Evolutionary conservation across 257 asterid genomes (phyloP), one percentile per base, ranked within the genome.

Genomic region (Cordia subcordata): DNA sequence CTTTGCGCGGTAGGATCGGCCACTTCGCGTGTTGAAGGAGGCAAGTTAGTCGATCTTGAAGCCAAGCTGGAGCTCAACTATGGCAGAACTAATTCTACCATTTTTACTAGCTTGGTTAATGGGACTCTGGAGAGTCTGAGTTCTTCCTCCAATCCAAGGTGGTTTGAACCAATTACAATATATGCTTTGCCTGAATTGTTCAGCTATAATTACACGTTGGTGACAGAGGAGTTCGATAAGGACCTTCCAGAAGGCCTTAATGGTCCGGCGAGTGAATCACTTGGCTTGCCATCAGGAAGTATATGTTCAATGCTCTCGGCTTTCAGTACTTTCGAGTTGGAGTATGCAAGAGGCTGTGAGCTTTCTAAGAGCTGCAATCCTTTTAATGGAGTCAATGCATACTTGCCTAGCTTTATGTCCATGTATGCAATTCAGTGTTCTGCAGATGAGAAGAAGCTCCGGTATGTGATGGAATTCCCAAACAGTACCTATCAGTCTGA

Each of bases 1-100:
- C 79, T 85, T 17, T 88, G 96, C 53, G 64, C 79, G 89, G 69
- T 83, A 18, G 87, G 92, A 32, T 64, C 79, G 8, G 79, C 75
- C 39, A 33, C 70, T 51, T 58, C 72, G 78, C 9, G 4, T 17
- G 51, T 68, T 4, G 60, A 22, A 10, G 46, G 32, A 20, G 78
- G 83, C 55, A 62, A 63, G n/a, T 22, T 53, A 21, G 16, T 72
- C 20, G 27, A 72, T 56, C 77, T 81, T 42, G 69, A 61, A 12
- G 83, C 75, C 70, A 83, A 78, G 64, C 75, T 85, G 18, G 73
- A 81, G 75, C 63, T 88, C 10, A 67, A 55, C 3, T 79, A 60
- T 39, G 70, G 70, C 0, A 39, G 23, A 27, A 58, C 68, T 59
- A 49, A 72, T 46, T 62, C 82, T 6, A 65, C 61, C 17, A 57